Evolutionary conservation across 106 monocot species (phyloP), one percentile per base, ranked within the genome.

Genomic region (Dendrobium huoshanense): DNA sequence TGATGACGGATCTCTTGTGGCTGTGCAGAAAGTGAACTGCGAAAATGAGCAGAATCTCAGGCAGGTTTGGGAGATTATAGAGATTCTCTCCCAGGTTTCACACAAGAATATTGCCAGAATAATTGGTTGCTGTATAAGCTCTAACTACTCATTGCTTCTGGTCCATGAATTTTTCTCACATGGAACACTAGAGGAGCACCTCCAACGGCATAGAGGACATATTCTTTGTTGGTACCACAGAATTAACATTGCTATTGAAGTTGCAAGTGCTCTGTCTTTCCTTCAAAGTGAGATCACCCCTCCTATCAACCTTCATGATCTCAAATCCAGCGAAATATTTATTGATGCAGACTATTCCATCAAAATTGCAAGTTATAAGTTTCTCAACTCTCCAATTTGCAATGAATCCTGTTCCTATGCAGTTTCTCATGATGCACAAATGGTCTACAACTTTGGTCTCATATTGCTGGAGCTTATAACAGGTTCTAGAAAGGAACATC

Each of bases 41-140:
- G 82, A 85, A 79, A 83, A 64, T 0, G 82, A 80, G 43, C 79
- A 84, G 37, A 81, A 82, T 24, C 85, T 90, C 19, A 59, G 80
- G 24, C 84, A 79, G 42, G 81, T 87, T 48, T n/a, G 91, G 19
- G 82, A 90, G 25, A 85, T 82, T 73, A 75, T 90, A 1, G 91
- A 88, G 55, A 61, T 86, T 61, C 79, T 96, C 15, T 85, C 91
- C 13, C 86, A 84, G 22, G 83, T 86, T 55, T 85, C 88, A 0
- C 96, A 94, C 67, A 87, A 75, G 72, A 96, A 91, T 67, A 88
- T 94, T 8, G 84, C 88, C 7, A 75, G 82, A 43, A 81, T 94
- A 24, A 75, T 96, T n/a, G 96, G 96, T 37, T 96, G 82, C 41
- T 96, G 91, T 48, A 80, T 90, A 27, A 81, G 84, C 41, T 81